These are phyloP conservation scores for Bolboschoenoplectus hybrid DNA, from an alignment of 202 grass and related monocot species.

Conservation along the genomic window DNA sequence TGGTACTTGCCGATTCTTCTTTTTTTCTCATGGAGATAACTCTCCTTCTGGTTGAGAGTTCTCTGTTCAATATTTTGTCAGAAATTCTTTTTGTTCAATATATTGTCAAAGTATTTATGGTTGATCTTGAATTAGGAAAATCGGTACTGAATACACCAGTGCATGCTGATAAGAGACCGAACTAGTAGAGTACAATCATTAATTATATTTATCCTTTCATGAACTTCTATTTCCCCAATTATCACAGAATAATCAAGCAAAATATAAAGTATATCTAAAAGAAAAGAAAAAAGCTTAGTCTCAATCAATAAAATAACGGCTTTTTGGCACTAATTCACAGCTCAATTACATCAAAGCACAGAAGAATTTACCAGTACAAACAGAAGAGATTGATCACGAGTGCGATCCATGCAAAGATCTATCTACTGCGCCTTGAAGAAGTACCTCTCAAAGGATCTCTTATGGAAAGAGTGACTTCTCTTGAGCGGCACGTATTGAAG, in stretches of 20 bases:
- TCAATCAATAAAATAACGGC: background rate
- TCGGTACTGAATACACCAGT: background rate
- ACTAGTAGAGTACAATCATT: background rate
- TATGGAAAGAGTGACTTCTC: slow-evolving; percentile 39
- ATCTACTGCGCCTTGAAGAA: slow-evolving; percentile 36
- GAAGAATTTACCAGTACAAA: slow-evolving; percentile 21
- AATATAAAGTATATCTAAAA: background rate
- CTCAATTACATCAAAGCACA: slow-evolving; percentile 39
- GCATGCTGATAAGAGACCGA: background rate
- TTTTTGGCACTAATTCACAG: background rate
- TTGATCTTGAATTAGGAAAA: background rate
- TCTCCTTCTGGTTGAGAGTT: background rate
- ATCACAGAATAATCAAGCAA: background rate
- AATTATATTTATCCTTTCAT: background rate
- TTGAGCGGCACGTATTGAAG: slow-evolving; percentile 40
- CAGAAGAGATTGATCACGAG: background rate
- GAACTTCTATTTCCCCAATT: background rate
- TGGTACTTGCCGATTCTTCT: slow-evolving; percentile 12
- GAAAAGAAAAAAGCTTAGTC: background rate
- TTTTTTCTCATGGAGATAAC: background rate
- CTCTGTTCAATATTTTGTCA: background rate
- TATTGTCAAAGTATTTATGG: background rate
- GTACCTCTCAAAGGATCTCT: slow-evolving; percentile 44
- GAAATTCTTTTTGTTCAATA: background rate
- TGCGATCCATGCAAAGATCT: slow-evolving; percentile 30